phyloP scores from a whole-genome alignment of 805 yeast species.

The Hanseniaspora jakobsenii region DNA sequence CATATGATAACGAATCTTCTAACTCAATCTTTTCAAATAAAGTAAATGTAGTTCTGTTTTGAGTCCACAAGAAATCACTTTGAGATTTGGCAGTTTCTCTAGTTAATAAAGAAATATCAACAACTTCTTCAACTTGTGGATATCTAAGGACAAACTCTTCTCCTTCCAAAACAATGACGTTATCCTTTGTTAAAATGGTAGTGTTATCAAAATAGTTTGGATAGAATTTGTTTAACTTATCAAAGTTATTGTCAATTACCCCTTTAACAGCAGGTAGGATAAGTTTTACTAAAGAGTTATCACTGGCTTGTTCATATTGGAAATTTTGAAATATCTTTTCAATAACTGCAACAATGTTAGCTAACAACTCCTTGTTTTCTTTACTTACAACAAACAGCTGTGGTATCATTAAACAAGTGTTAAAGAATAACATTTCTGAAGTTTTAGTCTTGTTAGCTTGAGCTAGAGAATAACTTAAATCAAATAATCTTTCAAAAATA shows the following conservation, averaged over 20 bases:
- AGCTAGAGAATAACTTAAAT: slow-evolving; percentile 47
- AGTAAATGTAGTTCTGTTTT: slow-evolving; percentile 49
- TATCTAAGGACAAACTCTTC: slow-evolving; percentile 13
- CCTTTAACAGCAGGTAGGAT: slow-evolving; percentile 40
- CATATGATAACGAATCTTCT: slow-evolving; percentile 35
- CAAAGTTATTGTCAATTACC: slow-evolving; percentile 34
- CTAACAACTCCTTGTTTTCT: slow-evolving; percentile 18
- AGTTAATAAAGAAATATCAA: slow-evolving; percentile 16
- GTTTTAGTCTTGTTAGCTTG: slow-evolving; percentile 29
- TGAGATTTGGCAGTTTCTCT: slow-evolving; percentile 15
- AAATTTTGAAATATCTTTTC: slow-evolving; percentile 19
- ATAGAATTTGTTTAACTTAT: slow-evolving; percentile 30
- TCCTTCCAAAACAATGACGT: slow-evolving; percentile 16
- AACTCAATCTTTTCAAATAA: slow-evolving; percentile 41
- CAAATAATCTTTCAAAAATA: slow-evolving; percentile 43
- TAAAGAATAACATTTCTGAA: slow-evolving; percentile 57
- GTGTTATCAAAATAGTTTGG: slow-evolving; percentile 26
- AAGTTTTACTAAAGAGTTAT: slow-evolving; percentile 19
- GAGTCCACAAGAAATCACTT: slow-evolving; percentile 42
- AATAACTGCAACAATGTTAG: not conserved
- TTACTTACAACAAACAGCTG: slow-evolving; percentile 40
- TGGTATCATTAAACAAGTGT: slow-evolving; percentile 53
- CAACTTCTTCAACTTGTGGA: slow-evolving; percentile 15
- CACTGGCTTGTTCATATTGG: slow-evolving; percentile 1
- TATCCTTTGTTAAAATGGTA: slow-evolving; percentile 8